A percentile compares a stretch with the other conserved stretches of the same genome.
phyloP scores from a whole-genome alignment of 2,329 filamentous ascomycete species.

The Delphinella strobiligena region DNA sequence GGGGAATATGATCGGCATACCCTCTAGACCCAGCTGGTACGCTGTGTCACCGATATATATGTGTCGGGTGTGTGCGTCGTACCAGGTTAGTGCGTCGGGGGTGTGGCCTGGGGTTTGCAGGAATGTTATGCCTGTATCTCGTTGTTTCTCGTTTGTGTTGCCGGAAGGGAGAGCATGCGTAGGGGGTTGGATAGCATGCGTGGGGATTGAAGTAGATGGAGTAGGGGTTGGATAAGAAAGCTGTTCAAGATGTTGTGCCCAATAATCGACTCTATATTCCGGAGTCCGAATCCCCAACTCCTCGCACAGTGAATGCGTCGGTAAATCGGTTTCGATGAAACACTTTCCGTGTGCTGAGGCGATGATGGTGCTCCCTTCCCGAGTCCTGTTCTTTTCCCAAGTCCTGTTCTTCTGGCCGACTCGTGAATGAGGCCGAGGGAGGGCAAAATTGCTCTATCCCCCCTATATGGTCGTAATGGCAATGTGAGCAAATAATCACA shows the following conservation, averaged over 20 bases:
- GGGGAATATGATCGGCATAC: constrained; percentile 28
- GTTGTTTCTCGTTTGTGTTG: too few relatives aligned
- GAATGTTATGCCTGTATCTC: constrained; percentile 28
- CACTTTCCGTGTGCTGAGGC: constrained; percentile 24
- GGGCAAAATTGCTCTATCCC: constrained; percentile 25
- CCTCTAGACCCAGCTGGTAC: constrained; percentile 26
- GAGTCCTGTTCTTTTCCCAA: too few relatives aligned
- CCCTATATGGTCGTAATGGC: constrained; percentile 32
- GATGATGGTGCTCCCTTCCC: constrained; percentile 18
- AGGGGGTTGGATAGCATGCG: too few relatives aligned
- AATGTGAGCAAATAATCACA: constrained; percentile 33
- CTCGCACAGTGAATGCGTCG: constrained; percentile 29
- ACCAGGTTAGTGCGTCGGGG: constrained; percentile 34
- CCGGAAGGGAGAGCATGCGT: too few relatives aligned
- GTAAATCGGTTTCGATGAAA: constrained; percentile 30
- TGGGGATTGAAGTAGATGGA: too few relatives aligned
- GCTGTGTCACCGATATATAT: constrained; percentile 37
- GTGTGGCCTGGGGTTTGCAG: constrained; percentile 37
- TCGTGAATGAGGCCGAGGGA: neutral
- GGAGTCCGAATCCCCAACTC: constrained; percentile 26
- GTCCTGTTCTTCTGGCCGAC: too few relatives aligned
- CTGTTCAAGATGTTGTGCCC: constrained; percentile 26
- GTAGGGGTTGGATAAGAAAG: constrained; percentile 15
- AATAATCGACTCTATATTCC: constrained; percentile 28
- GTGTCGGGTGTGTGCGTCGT: constrained; percentile 30